Base-by-base conservation (phyloP, 768 basidiomycete genomes). In the Amanita jacksonii region DNA sequence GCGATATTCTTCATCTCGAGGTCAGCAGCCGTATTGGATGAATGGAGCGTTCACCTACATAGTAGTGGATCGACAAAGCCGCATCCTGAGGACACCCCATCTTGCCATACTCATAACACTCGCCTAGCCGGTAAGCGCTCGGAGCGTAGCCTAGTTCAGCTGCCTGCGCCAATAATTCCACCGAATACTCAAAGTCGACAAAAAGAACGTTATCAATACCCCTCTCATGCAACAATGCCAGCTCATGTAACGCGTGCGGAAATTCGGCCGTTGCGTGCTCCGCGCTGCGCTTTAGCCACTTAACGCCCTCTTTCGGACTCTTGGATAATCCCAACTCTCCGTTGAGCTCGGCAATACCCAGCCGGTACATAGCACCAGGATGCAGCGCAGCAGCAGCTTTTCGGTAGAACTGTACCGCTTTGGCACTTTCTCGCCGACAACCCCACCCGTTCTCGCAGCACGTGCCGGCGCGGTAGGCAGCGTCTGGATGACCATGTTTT, bases 391-490 rank as follows among this genome's bases (percentile, higher is more conserved):
- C 90, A 0, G 83, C 89, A 5, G 93, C 90, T 63, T 96, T 98
- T 47, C 86, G 79, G 68, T 84, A 98, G 68, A 92, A 96, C 45
- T 85, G 81, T 27, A 97, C 63, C 0, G 94, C 91, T 57, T 97
- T 97, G 34, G 82, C 81, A 13, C 79, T 82, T 62, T 98, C 96
- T 10, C 91, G 76, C 40, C 94, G 72, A 60, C 91, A 94, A 5
- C 96, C 96, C 96, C 94, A 98, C 22, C 93, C 96, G 54, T 97
- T 93, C 72, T 99, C 96, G 63, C 90, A 96, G 59, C 96, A 99
- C 2, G 93, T 93, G 24, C 92, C 96, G 0, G 93, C 86, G 23
- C 94, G 85, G 63, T 92, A 99, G 4, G 89, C 79, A 12, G 91
- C 93, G 54, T 97, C 93, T 2, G 91, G 84, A 59, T 98, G 94